Percentiles rank a stretch among this genome's conserved stretches.
Conservation (phyloP, 2,329 filamentous ascomycete species). For the Colletotrichum karsti region DNA sequence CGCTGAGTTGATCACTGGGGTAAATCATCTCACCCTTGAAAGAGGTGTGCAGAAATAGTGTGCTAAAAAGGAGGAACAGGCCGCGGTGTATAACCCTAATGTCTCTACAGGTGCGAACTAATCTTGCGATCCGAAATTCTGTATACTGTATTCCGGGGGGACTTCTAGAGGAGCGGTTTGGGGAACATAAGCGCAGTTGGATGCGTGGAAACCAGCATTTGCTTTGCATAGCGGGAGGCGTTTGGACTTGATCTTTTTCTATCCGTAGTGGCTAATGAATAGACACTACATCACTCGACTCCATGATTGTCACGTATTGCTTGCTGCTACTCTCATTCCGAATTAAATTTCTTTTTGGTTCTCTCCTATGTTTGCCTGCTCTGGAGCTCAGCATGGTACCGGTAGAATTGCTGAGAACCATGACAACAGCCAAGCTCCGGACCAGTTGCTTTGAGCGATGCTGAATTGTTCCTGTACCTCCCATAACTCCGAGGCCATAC, state of each 20-base stretch:
- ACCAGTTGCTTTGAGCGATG: no score
- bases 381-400: no score
- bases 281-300: background rate
- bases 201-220: background rate
- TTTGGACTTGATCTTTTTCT: slow-evolving; percentile 15
- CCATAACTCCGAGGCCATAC: background rate
- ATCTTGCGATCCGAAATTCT: slow-evolving; percentile 16
- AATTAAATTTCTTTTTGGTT: no score
- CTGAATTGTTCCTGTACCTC: no score
- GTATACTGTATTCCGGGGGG: background rate
- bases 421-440: no score
- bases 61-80: slow-evolving; percentile 30
- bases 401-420: no score
- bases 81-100: slow-evolving; percentile 28
- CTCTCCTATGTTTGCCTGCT: no score
- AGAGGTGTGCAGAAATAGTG: slow-evolving; percentile 41
- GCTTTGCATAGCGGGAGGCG: slow-evolving; percentile 28
- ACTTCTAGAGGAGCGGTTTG: background rate
- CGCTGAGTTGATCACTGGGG: slow-evolving; percentile 68
- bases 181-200: background rate
- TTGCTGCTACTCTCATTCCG: background rate
- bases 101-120: slow-evolving; percentile 20
- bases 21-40: slow-evolving; percentile 61
- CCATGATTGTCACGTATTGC: no score
- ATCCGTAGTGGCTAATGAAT: background rate